Base-by-base conservation (phyloP, 345 rosid species). In the Syzygium jambos region DNA sequence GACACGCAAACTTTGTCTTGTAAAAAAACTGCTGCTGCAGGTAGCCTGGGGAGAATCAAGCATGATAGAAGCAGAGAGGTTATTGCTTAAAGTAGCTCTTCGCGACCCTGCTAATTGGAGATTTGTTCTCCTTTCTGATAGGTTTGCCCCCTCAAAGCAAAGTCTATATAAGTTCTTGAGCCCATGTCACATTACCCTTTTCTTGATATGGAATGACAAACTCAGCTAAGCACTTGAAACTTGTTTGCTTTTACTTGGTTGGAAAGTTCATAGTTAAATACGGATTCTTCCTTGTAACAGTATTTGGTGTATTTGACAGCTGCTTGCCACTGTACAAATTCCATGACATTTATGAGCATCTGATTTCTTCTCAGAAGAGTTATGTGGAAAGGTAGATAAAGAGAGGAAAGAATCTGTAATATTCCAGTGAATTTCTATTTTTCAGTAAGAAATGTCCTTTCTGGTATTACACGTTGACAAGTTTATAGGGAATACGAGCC, bases 61-160 rank as follows among this genome's bases (percentile, higher is more conserved):
- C 49, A 89, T 88, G 91, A 88, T 89, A 59, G 86, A 65, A 89
- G 91, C 91, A 52, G 89, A 89, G 86, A 86, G 41, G 88, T 56
- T 89, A 56, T 84, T 89, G 59, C 88, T 89, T 83, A 52, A 83
- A 84, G 89, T 82, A 82, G 89, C 89, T 49, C 88, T 89, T 61
- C 65, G 25, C 2, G 89, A 89, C 84, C 87, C 89, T 53, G 89
- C 85, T 51, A 89, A 89, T 57, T 88, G 88, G 46, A 89, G 88
- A 89, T 88, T 89, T 86, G 88, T 89, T 54, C 89, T 89, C 55
- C 88, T 88, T 77, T 89, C 89, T 43, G 89, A 88, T 65, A 89
- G 91, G 88, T 88, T 43, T 6, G 78, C 17, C n/a, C 56, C 61
- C 30, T 61, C 49, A 34, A 27, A 56, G 86, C 86, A 17, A 56